A percentile compares a stretch with the other conserved stretches of the same genome.
Conservation (phyloP, 805 yeast species). For the Starmerella scarabaei region DNA sequence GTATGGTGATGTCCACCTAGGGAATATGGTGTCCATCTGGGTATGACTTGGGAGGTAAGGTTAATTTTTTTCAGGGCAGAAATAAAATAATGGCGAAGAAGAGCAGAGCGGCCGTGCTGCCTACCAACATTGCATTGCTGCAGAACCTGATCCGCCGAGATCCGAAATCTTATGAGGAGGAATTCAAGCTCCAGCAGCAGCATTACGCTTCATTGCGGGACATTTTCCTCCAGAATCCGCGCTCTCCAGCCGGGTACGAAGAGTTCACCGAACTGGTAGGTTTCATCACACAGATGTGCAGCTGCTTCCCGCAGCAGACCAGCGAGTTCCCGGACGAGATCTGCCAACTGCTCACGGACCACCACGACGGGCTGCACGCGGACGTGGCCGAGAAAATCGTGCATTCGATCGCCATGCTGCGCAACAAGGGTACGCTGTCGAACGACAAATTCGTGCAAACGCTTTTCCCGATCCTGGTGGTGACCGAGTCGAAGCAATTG, state of each 20-base stretch:
- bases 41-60: no score
- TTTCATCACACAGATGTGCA: constrained; percentile 82
- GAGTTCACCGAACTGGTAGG: constrained; percentile 77
- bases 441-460: constrained; percentile 77
- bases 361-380: constrained; percentile 71
- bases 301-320: constrained; percentile 83
- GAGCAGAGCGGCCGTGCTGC: constrained; percentile 85
- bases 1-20: no score
- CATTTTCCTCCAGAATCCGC: constrained; percentile 64
- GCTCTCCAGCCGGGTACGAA: constrained; percentile 43
- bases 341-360: constrained; percentile 49
- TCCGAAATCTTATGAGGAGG: constrained; percentile 88
- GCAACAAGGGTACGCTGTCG: constrained; percentile 67
- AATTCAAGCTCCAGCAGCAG: constrained; percentile 79
- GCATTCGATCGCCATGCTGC: constrained; percentile 75
- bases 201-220: constrained; percentile 88
- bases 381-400: constrained; percentile 84
- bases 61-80: no score
- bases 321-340: constrained; percentile 72
- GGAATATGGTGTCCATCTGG: no score
- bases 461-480: constrained; percentile 62
- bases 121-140: constrained; percentile 77
- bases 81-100: constrained; percentile 61
- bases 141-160: constrained; percentile 91
- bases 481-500: constrained; percentile 66